These are phyloP conservation scores for Ceratobasidium theobromae DNA, from an alignment of 1,284 basidiomycete genomes.

Conservation along the genomic window DNA sequence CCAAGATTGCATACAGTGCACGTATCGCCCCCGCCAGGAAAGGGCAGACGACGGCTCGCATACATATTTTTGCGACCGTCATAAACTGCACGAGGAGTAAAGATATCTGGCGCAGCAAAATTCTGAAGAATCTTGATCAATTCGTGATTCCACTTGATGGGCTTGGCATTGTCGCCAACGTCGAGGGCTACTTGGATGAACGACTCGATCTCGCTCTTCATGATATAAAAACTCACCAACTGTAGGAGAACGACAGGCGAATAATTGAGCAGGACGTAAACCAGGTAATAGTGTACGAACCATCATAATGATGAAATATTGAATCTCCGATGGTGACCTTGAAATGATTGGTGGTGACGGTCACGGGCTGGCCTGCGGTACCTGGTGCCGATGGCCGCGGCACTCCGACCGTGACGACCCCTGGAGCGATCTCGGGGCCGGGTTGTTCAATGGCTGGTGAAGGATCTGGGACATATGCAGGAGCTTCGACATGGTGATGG, in stretches of 20 bases:
- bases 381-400: slow-evolving; percentile 43
- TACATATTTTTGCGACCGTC: slow-evolving; percentile 80
- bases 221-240: slow-evolving; percentile 54
- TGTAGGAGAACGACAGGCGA: slow-evolving; percentile 39
- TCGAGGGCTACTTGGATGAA: too few species aligned
- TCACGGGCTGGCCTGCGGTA: slow-evolving; percentile 52
- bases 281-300: too few species aligned
- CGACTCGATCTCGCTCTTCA: slow-evolving; percentile 39
- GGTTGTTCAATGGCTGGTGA: not conserved
- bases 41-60: slow-evolving; percentile 55
- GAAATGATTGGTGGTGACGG: slow-evolving; percentile 46
- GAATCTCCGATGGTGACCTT: slow-evolving; percentile 26
- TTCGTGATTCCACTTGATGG: slow-evolving; percentile 64
- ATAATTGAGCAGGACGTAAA: not conserved
- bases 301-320: slow-evolving; percentile 34
- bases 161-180: slow-evolving; percentile 69
- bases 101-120: slow-evolving; percentile 56
- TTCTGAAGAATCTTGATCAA: slow-evolving; percentile 63
- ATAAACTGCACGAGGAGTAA: slow-evolving; percentile 65
- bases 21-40: slow-evolving; percentile 48
- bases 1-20: slow-evolving; percentile 42
- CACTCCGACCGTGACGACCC: slow-evolving; percentile 16
- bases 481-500: not conserved
- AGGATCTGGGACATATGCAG: not conserved
- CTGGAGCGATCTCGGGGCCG: not conserved